Base-by-base conservation (phyloP, 345 rosid species). In the Kernera saxatilis region DNA sequence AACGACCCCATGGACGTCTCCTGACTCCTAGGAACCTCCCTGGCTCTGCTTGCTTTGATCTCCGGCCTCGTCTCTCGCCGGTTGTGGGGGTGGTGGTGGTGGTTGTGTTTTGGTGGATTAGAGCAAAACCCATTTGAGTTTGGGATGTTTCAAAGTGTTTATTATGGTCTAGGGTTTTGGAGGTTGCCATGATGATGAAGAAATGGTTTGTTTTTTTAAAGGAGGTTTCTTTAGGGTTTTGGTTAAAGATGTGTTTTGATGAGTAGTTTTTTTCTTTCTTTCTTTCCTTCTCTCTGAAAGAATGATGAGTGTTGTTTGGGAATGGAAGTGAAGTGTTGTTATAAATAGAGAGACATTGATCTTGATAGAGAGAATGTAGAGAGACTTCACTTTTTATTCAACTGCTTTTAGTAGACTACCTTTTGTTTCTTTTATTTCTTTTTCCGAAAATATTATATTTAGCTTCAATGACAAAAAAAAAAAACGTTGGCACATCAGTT, bases 1-100 rank as follows among this genome's bases (percentile, higher is more conserved):
- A 93, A 64, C 98, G 77, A 2, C 98, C 97, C 98, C 98, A 93
- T 5, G 98, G 98, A 41, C 97, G 81, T 46, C 98, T 69, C 50
- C 98, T 82, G 0, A 93, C 98, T 5, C 98, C 98, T 0, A 93
- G 87, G 78, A 87, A 93, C 83, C 88, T 81, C 22, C 97, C 97
- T 3, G 97, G 95, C 53, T 93, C 98, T 0, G 88, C 82, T 43
- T 86, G 89, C 79, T 91, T 91, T 76, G 90, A 83, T 52, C 97
- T 69, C 36, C 97, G 92, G 78, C 96, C 81, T 35, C 91, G 79
- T 35, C 80, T 75, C 73, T 90, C 98, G 4, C 86, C 81, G 7
- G 84, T 45, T 61, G 64, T 15, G 14, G 70, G 10, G 11, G 67
- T 32, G 4, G 69, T 45, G 50, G 56, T 48, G 14, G 36, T 65